Conservation (phyloP, 2,329 filamentous ascomycete genomes). For the Pezicula neosporulosa region DNA sequence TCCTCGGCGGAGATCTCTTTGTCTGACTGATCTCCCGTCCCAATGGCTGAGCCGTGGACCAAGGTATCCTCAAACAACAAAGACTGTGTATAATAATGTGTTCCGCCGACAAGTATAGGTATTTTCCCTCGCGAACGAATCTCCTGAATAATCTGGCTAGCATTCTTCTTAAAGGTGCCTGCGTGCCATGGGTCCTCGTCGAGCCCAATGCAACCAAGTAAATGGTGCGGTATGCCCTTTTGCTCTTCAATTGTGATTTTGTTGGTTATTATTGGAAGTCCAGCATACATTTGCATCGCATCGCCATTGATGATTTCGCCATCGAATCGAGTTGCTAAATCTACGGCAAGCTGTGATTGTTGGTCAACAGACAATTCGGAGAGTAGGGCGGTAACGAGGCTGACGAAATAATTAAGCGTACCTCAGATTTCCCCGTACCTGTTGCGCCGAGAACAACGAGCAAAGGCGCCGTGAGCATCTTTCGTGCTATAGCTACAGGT, state of each 20-base stretch:
- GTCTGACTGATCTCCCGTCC: constrained; percentile 9
- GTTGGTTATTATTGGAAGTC: constrained; percentile 92
- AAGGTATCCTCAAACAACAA: constrained; percentile 77
- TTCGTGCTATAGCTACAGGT: constrained; percentile 19
- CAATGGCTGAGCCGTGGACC: constrained; percentile 36
- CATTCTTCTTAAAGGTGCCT: constrained; percentile 69
- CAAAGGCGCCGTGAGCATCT: constrained; percentile 53
- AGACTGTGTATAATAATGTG: constrained; percentile 91
- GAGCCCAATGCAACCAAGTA: constrained; percentile 75
- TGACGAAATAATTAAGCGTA: constrained; percentile 30
- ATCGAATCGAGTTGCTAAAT: constrained; percentile 76
- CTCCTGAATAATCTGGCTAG: constrained; percentile 66
- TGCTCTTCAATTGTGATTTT: constrained; percentile 77
- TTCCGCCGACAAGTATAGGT: constrained; percentile 90
- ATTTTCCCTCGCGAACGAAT: constrained; percentile 76
- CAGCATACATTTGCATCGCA: constrained; percentile 95
- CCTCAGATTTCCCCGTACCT: constrained; percentile 90
- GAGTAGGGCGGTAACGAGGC: background rate
- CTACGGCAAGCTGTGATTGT: constrained; percentile 59
- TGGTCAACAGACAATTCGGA: background rate
- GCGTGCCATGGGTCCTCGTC: constrained; percentile 82
- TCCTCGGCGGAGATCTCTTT: constrained; percentile 5
- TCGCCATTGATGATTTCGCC: constrained; percentile 97
- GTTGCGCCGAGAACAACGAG: constrained; percentile 85
- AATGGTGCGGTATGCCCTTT: constrained; percentile 79